Evolutionary conservation across 2,329 filamentous ascomycete genomes (phyloP).

Genomic region (Aspergillus thermomutatus): DNA sequence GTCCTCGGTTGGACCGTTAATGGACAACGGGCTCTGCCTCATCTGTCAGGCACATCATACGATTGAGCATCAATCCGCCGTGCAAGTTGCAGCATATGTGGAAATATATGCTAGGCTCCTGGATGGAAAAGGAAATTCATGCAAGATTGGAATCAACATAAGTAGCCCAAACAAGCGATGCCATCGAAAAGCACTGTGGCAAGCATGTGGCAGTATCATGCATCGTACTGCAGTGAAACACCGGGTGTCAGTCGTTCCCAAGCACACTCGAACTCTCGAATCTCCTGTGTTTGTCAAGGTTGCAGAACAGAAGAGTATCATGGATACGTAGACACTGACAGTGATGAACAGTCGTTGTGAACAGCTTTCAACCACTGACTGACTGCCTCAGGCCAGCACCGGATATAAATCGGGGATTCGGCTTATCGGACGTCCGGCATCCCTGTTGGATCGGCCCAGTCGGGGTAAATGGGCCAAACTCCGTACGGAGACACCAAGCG

Average conservation of each 20-base stretch:
- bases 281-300: background rate
- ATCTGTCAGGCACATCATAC: too few species aligned
- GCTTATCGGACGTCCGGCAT: background rate
- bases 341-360: too few species aligned
- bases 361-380: background rate
- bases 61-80: too few species aligned
- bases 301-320: background rate
- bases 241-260: background rate
- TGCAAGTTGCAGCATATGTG: too few species aligned
- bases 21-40: too few species aligned
- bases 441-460: background rate
- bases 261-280: background rate
- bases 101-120: too few species aligned
- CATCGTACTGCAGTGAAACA: background rate
- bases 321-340: background rate
- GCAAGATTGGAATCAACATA: background rate
- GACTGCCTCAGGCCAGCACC: background rate
- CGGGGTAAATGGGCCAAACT: background rate
- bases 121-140: background rate
- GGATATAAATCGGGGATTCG: background rate
- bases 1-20: background rate
- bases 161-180: background rate
- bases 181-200: background rate
- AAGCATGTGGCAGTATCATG: background rate
- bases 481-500: background rate